Percentiles rank a stretch among this genome's conserved stretches.
phyloP scores from a whole-genome alignment of 2,329 filamentous ascomycete species.

The Alternaria sp. region DNA sequence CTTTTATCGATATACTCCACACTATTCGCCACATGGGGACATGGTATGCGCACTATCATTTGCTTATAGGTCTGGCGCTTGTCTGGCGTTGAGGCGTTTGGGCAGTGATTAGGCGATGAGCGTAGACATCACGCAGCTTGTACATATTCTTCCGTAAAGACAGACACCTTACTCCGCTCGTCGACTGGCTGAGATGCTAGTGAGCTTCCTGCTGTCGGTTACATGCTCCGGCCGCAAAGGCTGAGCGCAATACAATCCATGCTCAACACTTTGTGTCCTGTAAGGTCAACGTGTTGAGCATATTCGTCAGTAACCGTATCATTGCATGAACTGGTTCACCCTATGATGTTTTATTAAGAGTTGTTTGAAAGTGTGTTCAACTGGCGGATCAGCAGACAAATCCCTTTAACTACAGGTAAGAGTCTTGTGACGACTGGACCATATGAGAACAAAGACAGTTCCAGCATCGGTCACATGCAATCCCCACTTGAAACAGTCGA shows the following conservation, averaged over 20 bases:
- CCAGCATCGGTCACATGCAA: too few relatives aligned
- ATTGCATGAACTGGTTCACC: background rate
- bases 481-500: too few relatives aligned
- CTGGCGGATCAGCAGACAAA: too few relatives aligned
- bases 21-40: background rate
- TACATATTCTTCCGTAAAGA: constrained; percentile 7
- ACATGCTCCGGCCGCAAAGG: background rate
- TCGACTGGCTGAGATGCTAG: constrained; percentile 2
- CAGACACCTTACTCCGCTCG: constrained; percentile 4
- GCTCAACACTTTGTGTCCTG: background rate
- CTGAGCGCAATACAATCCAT: background rate
- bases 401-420: too few relatives aligned
- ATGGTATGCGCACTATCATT: background rate
- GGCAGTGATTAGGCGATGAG: background rate
- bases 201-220: background rate
- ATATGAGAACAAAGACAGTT: too few relatives aligned
- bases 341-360: background rate
- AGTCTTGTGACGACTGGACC: too few relatives aligned
- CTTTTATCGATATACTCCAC: background rate
- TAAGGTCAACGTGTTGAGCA: background rate
- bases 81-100: constrained; percentile 1
- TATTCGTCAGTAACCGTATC: background rate
- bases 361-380: too few relatives aligned
- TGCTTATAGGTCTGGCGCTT: background rate
- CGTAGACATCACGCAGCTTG: background rate